Conservation (phyloP, 805 yeast species). For the Ogataea dorogensis region DNA sequence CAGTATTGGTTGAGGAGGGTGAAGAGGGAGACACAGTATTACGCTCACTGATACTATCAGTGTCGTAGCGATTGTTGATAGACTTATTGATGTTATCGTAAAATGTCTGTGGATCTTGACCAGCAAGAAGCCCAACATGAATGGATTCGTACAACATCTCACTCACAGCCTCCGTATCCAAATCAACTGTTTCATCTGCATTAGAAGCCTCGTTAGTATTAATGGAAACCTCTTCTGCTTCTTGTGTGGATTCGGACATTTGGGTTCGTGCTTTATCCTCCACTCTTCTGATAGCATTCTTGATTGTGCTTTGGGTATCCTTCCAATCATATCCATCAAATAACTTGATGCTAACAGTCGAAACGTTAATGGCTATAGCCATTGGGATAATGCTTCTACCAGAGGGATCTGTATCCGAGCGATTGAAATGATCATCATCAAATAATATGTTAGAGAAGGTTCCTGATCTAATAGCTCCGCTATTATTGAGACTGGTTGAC, state of each 20-base stretch:
- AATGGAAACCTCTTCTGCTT: constrained; percentile 1
- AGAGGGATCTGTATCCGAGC: constrained; percentile 2
- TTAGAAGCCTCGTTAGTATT: constrained; percentile 10
- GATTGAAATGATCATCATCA: constrained; percentile 25
- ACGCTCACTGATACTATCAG: constrained; percentile 12
- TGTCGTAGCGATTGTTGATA: constrained; percentile 16
- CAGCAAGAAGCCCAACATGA: constrained; percentile 58
- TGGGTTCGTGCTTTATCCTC: constrained; percentile 44
- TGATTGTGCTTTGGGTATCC: constrained; percentile 65
- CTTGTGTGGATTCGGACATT: constrained; percentile 4
- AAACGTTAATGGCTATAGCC: constrained; percentile 33
- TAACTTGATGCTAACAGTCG: constrained; percentile 46
- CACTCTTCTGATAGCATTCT: constrained; percentile 60
- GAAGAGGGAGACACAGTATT: constrained; percentile 14
- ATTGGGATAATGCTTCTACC: constrained; percentile 28
- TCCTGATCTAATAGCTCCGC: constrained; percentile 7
- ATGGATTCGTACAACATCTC: constrained; percentile 79
- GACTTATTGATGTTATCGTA: constrained; percentile 53
- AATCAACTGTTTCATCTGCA: constrained; percentile 16
- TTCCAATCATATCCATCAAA: constrained; percentile 95
- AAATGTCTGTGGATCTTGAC: constrained; percentile 44
- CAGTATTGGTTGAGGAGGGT: constrained; percentile 12
- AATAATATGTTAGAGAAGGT: constrained; percentile 16
- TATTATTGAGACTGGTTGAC: constrained; percentile 6
- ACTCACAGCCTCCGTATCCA: constrained; percentile 40